phyloP scores from a whole-genome alignment of 768 basidiomycete genomes.

The Artomyces pyxidatus region DNA sequence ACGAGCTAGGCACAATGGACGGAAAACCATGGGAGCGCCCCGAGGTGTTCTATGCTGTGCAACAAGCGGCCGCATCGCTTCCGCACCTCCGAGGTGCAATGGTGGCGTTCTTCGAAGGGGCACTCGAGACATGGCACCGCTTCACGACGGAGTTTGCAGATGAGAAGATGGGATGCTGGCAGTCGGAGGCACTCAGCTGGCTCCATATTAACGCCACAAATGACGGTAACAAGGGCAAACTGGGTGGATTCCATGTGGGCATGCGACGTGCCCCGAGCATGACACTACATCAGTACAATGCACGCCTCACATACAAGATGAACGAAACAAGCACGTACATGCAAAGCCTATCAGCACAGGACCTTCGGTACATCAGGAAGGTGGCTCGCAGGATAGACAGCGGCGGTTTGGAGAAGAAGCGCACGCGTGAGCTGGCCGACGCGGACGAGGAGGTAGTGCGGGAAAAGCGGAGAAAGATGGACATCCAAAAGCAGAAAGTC shows the following conservation, averaged over 20 bases:
- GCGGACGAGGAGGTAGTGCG: neutral
- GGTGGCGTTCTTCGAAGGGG: conserved; percentile 18
- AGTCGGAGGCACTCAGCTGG: no score
- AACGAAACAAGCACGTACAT: neutral
- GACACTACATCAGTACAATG: conserved; percentile 8
- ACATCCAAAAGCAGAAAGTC: neutral
- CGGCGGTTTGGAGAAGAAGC: neutral
- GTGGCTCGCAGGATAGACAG: neutral
- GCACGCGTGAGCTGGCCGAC: neutral
- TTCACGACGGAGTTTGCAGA: conserved; percentile 23
- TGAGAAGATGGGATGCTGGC: conserved; percentile 16
- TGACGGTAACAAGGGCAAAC: conserved; percentile 22
- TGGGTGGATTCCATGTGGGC: conserved; percentile 7
- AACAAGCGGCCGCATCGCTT: neutral
- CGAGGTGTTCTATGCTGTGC: conserved; percentile 4
- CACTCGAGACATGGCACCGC: conserved; percentile 15
- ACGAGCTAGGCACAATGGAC: conserved; percentile 6
- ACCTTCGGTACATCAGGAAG: neutral
- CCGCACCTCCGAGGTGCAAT: neutral
- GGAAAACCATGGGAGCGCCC: conserved; percentile 8
- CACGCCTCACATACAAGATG: neutral
- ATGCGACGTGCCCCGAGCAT: neutral
- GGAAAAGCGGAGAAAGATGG: neutral
- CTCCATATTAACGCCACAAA: conserved; percentile 21
- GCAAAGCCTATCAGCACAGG: neutral